Base-by-base conservation (phyloP, 345 rosid genomes). In the Lagerstroemia speciosa region DNA sequence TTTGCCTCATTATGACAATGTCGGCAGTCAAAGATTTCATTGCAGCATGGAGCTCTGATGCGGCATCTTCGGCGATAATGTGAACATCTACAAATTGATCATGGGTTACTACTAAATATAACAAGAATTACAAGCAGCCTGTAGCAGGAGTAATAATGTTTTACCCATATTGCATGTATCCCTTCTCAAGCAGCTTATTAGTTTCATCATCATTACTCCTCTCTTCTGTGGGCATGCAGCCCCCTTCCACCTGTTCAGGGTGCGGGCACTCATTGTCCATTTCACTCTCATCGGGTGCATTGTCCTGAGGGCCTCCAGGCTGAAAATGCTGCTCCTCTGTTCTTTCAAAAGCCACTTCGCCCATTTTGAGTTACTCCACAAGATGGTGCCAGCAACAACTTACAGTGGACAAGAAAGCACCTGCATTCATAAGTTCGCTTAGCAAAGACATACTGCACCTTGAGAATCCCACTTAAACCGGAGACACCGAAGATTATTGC, bases 21-120 rank as follows among this genome's bases (percentile, higher is more conserved):
- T 52, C 85, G 97, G 69, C 98, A 92, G 82, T 82, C 89, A 81
- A 86, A 90, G 24, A 86, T 74, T 78, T 87, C 91, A 50, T 79
- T 78, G 70, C 98, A 92, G 75, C 98, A 92, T 69, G 98, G 98
- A 67, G 97, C 93, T 83, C 83, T 84, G 68, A 92, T 81, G 70
- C 74, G 79, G 68, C 97, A 92, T 71, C 91, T 86, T 78, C 97
- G 72, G 37, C 74, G 81, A 76, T 88, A 92, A 72, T 90, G 95
- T 3, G 79, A 72, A 72, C 95, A 90, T 70, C 95, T 92, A 84
- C 75, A 76, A 72, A 62, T 62, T 70, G 66, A 69, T 7, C 55
- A 74, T 43, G 8, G 37, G 14, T 41, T 40, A 29, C 5, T 20
- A 17, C 41, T 40, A 37, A 57, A 67, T 19, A 31, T 27, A 67